Base-by-base conservation (phyloP, 2,329 filamentous ascomycete species). In the Rhinocladiella similis region DNA sequence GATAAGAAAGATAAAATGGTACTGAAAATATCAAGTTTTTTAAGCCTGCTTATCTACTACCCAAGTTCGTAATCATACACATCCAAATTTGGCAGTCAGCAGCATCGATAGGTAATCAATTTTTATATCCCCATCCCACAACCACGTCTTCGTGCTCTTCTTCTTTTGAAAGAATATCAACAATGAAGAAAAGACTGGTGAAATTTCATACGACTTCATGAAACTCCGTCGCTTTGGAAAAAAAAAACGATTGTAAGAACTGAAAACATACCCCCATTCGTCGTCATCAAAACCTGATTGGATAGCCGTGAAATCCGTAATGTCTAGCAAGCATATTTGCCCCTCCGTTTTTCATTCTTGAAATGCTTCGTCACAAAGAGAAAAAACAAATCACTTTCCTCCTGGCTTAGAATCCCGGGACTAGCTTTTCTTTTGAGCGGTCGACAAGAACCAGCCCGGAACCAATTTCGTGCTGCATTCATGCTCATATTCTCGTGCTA, bases 231-330 rank as follows among this genome's bases (percentile, higher is more conserved):
- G 47, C 47, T 56, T 36, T 39, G 48, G 39, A 61, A n/a, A n/a
- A n/a, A n/a, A n/a, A n/a, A n/a, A n/a, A 58, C 47, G 59, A 58
- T 54, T 47, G 55, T 58, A 57, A 50, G 45, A 50, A 54, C 18
- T 27, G 22, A 33, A 56, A 58, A 39, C 29, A 52, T 33, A 53
- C 42, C 29, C 33, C 35, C 50, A 38, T 33, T 9, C 10, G 29
- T 49, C 18, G 18, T 48, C 41, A 33, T 47, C 19, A n/a, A 46
- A 52, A 51, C 16, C 29, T 36, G 33, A n/a, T n/a, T n/a, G n/a
- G n/a, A 7, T 20, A 16, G 19, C 35, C 35, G 29, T 20, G 35
- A 19, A 22, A 20, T 13, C 43, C 20, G 25, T 50, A 39, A 16
- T 22, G 20, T 36, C 36, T 46, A 46, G 38, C 29, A 27, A 25